Percentiles rank a stretch among this genome's conserved stretches.
Evolutionary conservation across 331 rosid genomes (phyloP).

Genomic region (Prunus yedoensis): DNA sequence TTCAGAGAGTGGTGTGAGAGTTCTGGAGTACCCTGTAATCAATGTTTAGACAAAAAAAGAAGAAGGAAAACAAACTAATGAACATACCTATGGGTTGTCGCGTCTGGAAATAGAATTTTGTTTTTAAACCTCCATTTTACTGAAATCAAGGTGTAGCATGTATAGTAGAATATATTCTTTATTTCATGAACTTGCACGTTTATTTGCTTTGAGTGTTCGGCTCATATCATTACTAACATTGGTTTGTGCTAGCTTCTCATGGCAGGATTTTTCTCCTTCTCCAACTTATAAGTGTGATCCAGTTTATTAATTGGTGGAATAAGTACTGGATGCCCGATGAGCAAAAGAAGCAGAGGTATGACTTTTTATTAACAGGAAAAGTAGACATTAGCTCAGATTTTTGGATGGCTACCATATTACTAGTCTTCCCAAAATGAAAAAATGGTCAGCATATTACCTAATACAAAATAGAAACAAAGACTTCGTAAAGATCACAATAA

Average conservation of each 20-base stretch:
- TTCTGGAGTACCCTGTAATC: too few relatives aligned
- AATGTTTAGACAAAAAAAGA: too few relatives aligned
- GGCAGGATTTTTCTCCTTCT: slow-evolving; percentile 71
- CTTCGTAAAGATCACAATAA: too few relatives aligned
- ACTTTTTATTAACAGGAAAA: slow-evolving; percentile 1
- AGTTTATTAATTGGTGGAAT: slow-evolving; percentile 85
- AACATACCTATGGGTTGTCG: too few relatives aligned
- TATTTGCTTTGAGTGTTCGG: not conserved
- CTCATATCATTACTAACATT: not conserved
- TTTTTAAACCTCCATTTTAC: not conserved
- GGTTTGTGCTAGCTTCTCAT: not conserved
- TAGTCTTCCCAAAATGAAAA: too few relatives aligned
- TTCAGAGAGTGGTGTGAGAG: too few relatives aligned
- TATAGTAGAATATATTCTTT: not conserved
- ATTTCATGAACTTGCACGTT: not conserved
- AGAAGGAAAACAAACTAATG: too few relatives aligned
- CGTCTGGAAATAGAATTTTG: not conserved
- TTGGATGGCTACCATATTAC: too few relatives aligned
- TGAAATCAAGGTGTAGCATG: not conserved
- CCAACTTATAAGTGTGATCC: slow-evolving; percentile 77
- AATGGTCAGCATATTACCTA: too few relatives aligned
- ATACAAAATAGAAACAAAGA: too few relatives aligned
- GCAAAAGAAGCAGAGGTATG: slow-evolving; percentile 62
- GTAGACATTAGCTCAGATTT: too few relatives aligned
- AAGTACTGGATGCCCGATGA: slow-evolving; percentile 80